Conservation (phyloP, 2,329 filamentous ascomycete genomes). For the Neofusicoccum ribis region DNA sequence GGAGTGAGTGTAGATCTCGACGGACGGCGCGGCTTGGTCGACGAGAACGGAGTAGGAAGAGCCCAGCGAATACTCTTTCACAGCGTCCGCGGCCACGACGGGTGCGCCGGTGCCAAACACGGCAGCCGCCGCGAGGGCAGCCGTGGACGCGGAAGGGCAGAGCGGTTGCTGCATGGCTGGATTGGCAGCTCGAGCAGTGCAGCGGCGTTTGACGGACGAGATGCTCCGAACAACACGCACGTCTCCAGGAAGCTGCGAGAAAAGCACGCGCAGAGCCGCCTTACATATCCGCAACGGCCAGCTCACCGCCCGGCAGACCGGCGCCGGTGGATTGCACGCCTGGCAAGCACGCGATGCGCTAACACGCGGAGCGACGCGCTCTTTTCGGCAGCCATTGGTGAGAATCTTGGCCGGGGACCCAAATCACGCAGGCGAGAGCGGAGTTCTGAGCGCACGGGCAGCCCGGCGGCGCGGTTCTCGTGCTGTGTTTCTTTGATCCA, state of each 20-base stretch:
- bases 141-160: neutral
- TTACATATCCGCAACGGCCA: neutral
- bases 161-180: constrained; percentile 8
- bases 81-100: neutral
- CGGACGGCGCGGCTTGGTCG: neutral
- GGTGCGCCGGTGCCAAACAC: neutral
- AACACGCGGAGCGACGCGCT: neutral
- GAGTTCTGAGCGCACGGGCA: neutral
- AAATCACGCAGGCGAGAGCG: neutral
- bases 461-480: neutral
- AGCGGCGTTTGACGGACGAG: neutral
- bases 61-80: neutral
- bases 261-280: neutral
- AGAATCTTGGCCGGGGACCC: neutral
- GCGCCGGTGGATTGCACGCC: neutral
- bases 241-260: too few species aligned
- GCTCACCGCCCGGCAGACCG: too few species aligned
- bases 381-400: neutral
- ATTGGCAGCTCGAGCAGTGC: neutral
- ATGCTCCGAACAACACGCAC: neutral
- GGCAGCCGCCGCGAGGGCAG: constrained; percentile 5
- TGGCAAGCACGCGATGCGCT: constrained; percentile 1
- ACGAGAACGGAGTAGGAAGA: neutral
- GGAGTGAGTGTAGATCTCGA: neutral
- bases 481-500: neutral